These are phyloP conservation scores for Nepenthes gracilis DNA, from an alignment of 148 eudicot species.

Conservation along the genomic window DNA sequence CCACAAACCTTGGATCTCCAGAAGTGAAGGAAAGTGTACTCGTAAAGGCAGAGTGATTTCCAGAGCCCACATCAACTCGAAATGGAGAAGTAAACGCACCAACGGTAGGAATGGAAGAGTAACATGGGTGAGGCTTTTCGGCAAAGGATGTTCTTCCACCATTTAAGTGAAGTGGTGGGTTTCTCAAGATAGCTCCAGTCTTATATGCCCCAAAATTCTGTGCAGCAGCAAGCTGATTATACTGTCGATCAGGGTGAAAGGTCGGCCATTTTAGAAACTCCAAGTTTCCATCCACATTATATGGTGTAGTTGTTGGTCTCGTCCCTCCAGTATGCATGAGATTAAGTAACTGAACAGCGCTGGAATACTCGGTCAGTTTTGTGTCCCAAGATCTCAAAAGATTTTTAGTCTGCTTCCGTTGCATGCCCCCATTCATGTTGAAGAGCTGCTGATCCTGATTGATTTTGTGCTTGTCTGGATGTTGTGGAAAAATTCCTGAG, in stretches of 20 bases:
- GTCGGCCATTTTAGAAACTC: background rate
- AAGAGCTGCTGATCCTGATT: slow-evolving; percentile 12
- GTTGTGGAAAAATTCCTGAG: slow-evolving; percentile 3
- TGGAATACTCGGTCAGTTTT: slow-evolving; percentile 4
- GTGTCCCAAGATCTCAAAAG: slow-evolving; percentile 3
- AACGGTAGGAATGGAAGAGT: slow-evolving; percentile 7
- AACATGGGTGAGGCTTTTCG: slow-evolving; percentile 7
- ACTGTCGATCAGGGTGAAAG: slow-evolving; percentile 1
- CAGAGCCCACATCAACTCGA: slow-evolving; percentile 2
- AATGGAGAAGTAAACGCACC: slow-evolving; percentile 9
- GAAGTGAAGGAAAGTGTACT: slow-evolving; percentile 10
- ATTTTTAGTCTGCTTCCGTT: slow-evolving; percentile 6
- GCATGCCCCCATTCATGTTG: slow-evolving; percentile 5
- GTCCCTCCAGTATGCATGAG: slow-evolving; percentile 32
- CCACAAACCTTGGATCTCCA: slow-evolving; percentile 8
- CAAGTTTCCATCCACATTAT: slow-evolving; percentile 10
- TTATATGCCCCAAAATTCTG: too few relatives aligned
- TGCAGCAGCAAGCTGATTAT: too few relatives aligned
- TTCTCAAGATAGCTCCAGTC: slow-evolving; percentile 15
- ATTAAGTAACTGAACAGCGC: slow-evolving; percentile 49
- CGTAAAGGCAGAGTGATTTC: slow-evolving; percentile 7
- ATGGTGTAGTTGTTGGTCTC: slow-evolving; percentile 14
- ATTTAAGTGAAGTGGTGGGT: slow-evolving; percentile 10
- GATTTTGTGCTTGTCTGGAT: slow-evolving; percentile 11
- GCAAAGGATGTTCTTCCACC: slow-evolving; percentile 8